Percentiles rank a stretch among this genome's conserved stretches.
phyloP scores from a whole-genome alignment of 768 basidiomycete genomes.

The Crepidotus variabilis region DNA sequence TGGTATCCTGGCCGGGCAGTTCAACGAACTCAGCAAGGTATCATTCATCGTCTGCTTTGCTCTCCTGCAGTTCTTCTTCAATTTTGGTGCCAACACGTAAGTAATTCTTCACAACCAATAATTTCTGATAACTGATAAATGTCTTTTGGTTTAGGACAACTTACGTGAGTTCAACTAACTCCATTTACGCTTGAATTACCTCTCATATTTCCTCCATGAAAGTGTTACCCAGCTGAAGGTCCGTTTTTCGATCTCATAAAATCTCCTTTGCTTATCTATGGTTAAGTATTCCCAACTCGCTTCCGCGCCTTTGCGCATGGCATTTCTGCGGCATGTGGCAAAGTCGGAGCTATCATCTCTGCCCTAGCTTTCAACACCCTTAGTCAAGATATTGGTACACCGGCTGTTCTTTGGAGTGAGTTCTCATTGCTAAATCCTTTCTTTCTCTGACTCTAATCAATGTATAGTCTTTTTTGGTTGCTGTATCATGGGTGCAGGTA shows the following conservation, averaged over 20 bases:
- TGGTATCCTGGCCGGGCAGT: constrained; percentile 65
- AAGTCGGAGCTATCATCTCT: constrained; percentile 74
- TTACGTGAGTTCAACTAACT: constrained; percentile 31
- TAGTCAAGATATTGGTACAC: constrained; percentile 57
- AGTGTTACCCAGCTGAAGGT: constrained; percentile 70
- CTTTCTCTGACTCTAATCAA: neutral
- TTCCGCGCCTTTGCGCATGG: constrained; percentile 75
- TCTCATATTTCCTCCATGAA: neutral
- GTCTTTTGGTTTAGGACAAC: constrained; percentile 37
- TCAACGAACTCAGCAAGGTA: constrained; percentile 48
- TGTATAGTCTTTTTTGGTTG: constrained; percentile 62
- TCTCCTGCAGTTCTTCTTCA: constrained; percentile 78
- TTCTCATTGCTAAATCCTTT: constrained; percentile 9
- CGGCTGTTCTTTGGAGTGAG: constrained; percentile 69
- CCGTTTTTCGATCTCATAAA: neutral
- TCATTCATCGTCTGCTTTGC: constrained; percentile 73
- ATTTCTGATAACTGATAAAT: neutral
- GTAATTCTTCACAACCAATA: constrained; percentile 17
- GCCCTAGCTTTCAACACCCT: constrained; percentile 71
- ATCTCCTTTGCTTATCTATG: neutral
- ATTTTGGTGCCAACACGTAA: constrained; percentile 73
- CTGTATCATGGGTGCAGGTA: constrained; percentile 50
- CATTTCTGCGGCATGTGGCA: constrained; percentile 69
- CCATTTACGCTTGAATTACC: neutral
- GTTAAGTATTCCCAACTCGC: constrained; percentile 68